Conservation (phyloP, 1,284 basidiomycete species). For the Apiotrichum laibachii region DNA sequence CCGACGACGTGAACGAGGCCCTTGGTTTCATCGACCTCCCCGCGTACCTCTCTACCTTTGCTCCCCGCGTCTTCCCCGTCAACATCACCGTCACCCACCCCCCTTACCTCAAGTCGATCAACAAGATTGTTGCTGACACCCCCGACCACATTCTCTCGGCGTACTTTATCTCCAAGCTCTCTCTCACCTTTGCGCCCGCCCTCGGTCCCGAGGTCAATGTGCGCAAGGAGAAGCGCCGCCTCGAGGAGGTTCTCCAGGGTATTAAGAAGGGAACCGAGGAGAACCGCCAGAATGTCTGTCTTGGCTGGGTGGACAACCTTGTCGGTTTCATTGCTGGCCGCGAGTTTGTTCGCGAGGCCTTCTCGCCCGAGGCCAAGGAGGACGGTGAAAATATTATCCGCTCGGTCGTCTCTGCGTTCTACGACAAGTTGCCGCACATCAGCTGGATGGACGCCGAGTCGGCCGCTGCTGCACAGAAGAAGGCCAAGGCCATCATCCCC, state of each 20-base stretch:
- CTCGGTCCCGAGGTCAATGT: constrained; percentile 71
- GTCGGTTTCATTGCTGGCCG: constrained; percentile 57
- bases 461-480: constrained; percentile 75
- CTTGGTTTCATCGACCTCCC: constrained; percentile 77
- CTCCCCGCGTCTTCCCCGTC: constrained; percentile 71
- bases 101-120: constrained; percentile 69
- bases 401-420: constrained; percentile 79
- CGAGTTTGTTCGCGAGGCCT: constrained; percentile 81
- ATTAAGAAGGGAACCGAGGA: constrained; percentile 82
- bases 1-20: constrained; percentile 67
- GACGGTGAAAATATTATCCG: constrained; percentile 81
- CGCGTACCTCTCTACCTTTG: constrained; percentile 78
- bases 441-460: constrained; percentile 91
- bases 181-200: constrained; percentile 64
- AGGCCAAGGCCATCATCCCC: constrained; percentile 56
- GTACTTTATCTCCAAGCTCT: constrained; percentile 74
- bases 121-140: constrained; percentile 67
- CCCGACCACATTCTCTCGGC: constrained; percentile 67
- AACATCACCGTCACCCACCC: constrained; percentile 78
- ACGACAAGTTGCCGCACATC: constrained; percentile 69
- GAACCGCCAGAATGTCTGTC: constrained; percentile 67
- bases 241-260: constrained; percentile 72
- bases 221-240: constrained; percentile 67
- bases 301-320: constrained; percentile 50
- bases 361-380: constrained; percentile 73